Evolutionary conservation across 148 eudicot species (phyloP).

Genomic region (Fagopyrum esculentum): DNA sequence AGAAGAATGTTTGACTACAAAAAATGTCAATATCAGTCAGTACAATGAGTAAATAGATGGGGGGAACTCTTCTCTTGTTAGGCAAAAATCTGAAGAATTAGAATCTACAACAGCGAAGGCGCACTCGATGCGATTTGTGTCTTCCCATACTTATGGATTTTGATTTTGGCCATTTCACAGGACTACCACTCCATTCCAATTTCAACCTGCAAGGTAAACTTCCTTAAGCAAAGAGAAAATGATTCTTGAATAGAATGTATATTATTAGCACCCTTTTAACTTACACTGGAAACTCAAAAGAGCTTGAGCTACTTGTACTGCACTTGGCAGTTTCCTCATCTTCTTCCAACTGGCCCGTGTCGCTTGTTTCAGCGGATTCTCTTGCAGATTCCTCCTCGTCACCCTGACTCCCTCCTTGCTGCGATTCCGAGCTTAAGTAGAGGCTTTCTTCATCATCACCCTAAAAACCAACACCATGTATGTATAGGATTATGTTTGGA

Average conservation of each 20-base stretch:
- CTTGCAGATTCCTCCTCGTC: constrained; percentile 19
- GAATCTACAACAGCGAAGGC: constrained; percentile 50
- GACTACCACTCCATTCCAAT: constrained; percentile 55
- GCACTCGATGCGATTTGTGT: constrained; percentile 23
- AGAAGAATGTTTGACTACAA: background rate
- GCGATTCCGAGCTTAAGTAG: constrained; percentile 24
- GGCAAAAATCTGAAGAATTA: constrained; percentile 16
- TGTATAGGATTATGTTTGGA: background rate
- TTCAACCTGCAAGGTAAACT: constrained; percentile 41
- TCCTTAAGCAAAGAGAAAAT: background rate
- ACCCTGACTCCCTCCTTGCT: constrained; percentile 18
- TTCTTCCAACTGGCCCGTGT: constrained; percentile 17
- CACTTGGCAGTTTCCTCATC: constrained; percentile 12
- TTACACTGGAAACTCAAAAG: constrained; percentile 76
- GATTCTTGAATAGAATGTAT: background rate
- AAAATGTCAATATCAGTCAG: constrained; percentile 10
- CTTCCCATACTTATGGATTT: constrained; percentile 24
- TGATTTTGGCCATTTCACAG: constrained; percentile 52
- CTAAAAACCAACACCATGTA: constrained; percentile 13
- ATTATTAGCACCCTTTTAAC: constrained; percentile 12
- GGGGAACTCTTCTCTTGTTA: background rate
- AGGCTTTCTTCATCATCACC: constrained; percentile 23
- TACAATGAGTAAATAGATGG: background rate
- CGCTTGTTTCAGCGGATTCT: constrained; percentile 24
- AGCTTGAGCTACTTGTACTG: constrained; percentile 30